These are phyloP conservation scores for Diplodia intermedia DNA, from an alignment of 2,329 filamentous ascomycete genomes.

Conservation along the genomic window DNA sequence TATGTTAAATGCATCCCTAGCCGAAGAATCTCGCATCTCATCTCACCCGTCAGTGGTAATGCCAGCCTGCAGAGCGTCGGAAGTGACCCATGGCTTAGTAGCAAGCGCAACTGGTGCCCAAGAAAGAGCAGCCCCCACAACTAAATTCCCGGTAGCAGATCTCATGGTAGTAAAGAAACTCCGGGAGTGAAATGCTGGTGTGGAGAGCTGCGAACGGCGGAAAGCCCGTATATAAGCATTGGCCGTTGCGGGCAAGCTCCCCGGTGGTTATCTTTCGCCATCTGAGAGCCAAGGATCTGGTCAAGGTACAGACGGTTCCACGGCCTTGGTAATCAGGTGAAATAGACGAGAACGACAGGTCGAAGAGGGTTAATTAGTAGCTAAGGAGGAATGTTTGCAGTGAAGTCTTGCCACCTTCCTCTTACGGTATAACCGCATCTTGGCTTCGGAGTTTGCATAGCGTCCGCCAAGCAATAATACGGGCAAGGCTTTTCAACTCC, in stretches of 20 bases:
- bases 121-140: not conserved
- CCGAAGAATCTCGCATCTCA: not conserved
- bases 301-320: not conserved
- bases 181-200: no score
- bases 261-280: slow-evolving; percentile 6
- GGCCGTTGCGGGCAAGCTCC: not conserved
- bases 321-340: not conserved
- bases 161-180: not conserved
- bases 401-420: slow-evolving; percentile 3
- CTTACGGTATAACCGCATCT: not conserved
- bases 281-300: slow-evolving; percentile 5
- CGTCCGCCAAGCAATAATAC: slow-evolving; percentile 8
- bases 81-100: slow-evolving; percentile 42
- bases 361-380: slow-evolving; percentile 1
- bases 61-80: slow-evolving; percentile 50
- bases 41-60: slow-evolving; percentile 50
- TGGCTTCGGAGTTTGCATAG: not conserved
- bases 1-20: not conserved
- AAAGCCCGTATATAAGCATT: slow-evolving; percentile 1
- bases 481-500: not conserved
- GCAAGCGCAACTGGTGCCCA: not conserved
- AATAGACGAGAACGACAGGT: slow-evolving; percentile 18
- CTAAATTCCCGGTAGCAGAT: not conserved
- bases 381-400: slow-evolving; percentile 4
- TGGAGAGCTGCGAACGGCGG: not conserved